phyloP scores from a whole-genome alignment of 768 basidiomycete species.

The Mycena epipterygia region DNA sequence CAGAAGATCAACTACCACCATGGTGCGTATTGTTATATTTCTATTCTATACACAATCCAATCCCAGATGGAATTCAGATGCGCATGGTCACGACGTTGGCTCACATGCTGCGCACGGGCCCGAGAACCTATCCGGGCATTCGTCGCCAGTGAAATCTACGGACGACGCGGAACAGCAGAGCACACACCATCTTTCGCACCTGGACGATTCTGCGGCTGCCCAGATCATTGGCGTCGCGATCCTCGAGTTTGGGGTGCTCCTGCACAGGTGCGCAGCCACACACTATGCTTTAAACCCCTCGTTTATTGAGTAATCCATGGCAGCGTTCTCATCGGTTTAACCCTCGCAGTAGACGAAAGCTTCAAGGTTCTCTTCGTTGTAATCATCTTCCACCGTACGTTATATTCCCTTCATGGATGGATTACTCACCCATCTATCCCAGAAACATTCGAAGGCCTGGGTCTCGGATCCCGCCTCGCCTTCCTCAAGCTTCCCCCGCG shows the following conservation, averaged over 20 bases:
- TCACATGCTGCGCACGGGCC: constrained; percentile 80
- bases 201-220: constrained; percentile 80
- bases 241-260: constrained; percentile 91
- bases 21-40: background rate
- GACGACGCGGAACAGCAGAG: constrained; percentile 51
- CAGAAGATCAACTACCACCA: background rate
- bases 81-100: constrained; percentile 73
- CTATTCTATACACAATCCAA: too few relatives aligned
- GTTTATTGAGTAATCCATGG: constrained; percentile 54
- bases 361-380: constrained; percentile 92
- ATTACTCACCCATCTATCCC: too few relatives aligned
- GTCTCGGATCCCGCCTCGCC: constrained; percentile 91
- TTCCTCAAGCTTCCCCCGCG: constrained; percentile 70
- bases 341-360: constrained; percentile 83
- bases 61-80: constrained; percentile 56
- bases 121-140: constrained; percentile 47
- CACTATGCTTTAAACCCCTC: constrained; percentile 71
- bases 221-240: constrained; percentile 91
- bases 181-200: constrained; percentile 87
- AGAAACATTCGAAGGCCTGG: constrained; percentile 77
- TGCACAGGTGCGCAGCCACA: constrained; percentile 86
- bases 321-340: constrained; percentile 89
- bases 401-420: constrained; percentile 58
- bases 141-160: constrained; percentile 27
- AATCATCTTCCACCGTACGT: constrained; percentile 91